phyloP scores from a whole-genome alignment of 495 filamentous ascomycete genomes.

The Tuber microsphaerosporum region DNA sequence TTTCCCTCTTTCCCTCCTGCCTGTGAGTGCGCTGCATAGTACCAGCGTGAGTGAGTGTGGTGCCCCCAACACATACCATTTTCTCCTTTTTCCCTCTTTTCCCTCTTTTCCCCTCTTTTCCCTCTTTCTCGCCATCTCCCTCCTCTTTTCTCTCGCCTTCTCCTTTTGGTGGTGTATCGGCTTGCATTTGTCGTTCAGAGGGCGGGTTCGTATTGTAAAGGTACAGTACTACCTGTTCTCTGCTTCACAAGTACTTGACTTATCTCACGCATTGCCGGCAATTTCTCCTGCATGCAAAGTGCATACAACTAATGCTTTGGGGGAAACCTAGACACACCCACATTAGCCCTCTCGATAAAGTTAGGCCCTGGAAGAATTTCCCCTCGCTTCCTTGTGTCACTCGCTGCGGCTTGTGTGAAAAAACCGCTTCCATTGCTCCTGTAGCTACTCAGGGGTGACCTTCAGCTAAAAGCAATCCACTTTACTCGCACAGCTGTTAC shows the following conservation, averaged over 20 bases:
- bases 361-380: not conserved
- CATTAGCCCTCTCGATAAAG: not conserved
- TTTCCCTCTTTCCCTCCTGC: not conserved
- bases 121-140: not conserved
- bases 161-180: not conserved
- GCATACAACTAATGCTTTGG: not conserved
- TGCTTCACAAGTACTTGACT: not conserved
- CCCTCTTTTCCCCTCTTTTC: not conserved
- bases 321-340: not conserved
- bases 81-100: not conserved
- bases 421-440: not conserved
- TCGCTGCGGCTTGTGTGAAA: not conserved
- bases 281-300: not conserved
- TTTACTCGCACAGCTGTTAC: not conserved
- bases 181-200: not conserved
- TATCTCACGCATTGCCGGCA: not conserved
- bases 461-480: not conserved
- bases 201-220: not conserved
- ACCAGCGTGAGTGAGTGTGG: not conserved
- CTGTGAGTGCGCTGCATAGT: not conserved
- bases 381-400: constrained; percentile 1
- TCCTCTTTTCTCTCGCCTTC: not conserved
- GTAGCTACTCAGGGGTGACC: not conserved
- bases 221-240: not conserved
- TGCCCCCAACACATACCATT: not conserved